Evolutionary conservation across 495 filamentous ascomycete species (phyloP), one percentile per base, ranked within the genome.

Genomic region (Podospora bellae-mahoneyi): DNA sequence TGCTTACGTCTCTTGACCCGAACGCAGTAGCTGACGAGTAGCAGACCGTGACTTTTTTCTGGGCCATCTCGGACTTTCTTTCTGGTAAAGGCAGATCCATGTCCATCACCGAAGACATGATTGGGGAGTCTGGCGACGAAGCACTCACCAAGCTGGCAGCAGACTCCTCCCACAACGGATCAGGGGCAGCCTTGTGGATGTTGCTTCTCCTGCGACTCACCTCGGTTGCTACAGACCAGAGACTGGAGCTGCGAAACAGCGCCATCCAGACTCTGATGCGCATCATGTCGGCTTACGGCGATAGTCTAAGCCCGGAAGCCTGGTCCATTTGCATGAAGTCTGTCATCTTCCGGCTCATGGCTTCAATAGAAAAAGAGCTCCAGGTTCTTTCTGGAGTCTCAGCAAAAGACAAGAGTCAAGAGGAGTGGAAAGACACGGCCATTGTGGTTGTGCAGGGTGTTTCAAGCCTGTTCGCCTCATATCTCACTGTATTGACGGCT

Each of bases 51-150:
- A 96, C 94, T 0, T 96, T 96, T 73, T 97, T 96, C 79, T 97
- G 93, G 90, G 93, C 92, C 69, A 86, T 96, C 15, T 97, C 95
- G 2, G 94, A 97, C 76, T 96, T 92, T 69, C 84, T 98, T 20
- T 85, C 82, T 1, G 75, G 76, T 23, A 82, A 79, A 73, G 78
- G 80, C 74, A 77, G 78, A 70, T 65, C 78, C 30, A 78, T 83
- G 68, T 82, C 79, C 0, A 81, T 84, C 32, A 83, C 79, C 5
- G 78, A 81, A 70, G 79, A 78, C 34, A 79, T 87, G 55, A 78
- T 85, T n/a, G 73, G 79, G 54, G 82, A 82, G 10, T 77, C 81
- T n/a, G 80, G 82, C 44, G 85, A 86, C 28, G 68, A 78, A 27
- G 78, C 80, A 30, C 70, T 89, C 2, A 68, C 84, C 1, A 77